A percentile compares a stretch with the other conserved stretches of the same genome.
Evolutionary conservation across 73 alveolate genomes (phyloP).

Genomic region (Uronychia binucleata): DNA sequence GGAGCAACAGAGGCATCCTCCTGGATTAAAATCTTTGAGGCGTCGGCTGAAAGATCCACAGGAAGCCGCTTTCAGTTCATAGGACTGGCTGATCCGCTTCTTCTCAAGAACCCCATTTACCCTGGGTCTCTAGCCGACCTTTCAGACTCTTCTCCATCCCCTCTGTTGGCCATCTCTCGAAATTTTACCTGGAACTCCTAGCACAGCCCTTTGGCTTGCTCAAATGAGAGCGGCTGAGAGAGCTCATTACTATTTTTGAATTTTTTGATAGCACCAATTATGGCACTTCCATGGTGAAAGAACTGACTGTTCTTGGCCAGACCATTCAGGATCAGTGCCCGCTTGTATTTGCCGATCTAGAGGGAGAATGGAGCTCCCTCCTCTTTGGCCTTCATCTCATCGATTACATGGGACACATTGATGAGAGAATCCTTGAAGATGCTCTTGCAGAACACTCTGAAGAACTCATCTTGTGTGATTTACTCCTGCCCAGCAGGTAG

Average conservation of each 20-base stretch:
- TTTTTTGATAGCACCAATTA: not conserved
- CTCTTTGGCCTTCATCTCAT: slow-evolving; percentile 1
- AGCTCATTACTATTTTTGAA: not conserved
- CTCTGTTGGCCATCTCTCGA: too few species aligned
- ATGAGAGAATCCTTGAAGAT: slow-evolving; percentile 62
- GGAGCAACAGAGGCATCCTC: too few species aligned
- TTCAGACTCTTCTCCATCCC: too few species aligned
- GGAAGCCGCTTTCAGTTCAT: too few species aligned
- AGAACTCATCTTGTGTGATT: slow-evolving; percentile 54
- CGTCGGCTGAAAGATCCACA: too few species aligned
- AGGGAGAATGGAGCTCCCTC: not conserved
- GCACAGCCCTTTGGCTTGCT: too few species aligned
- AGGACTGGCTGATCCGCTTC: too few species aligned
- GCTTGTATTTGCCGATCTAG: not conserved
- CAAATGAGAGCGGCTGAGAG: too few species aligned
- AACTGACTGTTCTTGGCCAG: not conserved
- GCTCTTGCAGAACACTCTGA: slow-evolving; percentile 58
- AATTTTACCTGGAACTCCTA: too few species aligned
- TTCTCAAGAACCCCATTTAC: too few species aligned
- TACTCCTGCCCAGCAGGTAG: not conserved
- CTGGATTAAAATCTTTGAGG: too few species aligned
- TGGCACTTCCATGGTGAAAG: not conserved
- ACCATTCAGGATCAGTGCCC: not conserved
- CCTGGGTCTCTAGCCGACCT: too few species aligned
- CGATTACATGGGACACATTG: slow-evolving; percentile 17